These are phyloP conservation scores for Ophiostoma sp. DNA, from an alignment of 2,329 filamentous ascomycete genomes.

Conservation along the genomic window DNA sequence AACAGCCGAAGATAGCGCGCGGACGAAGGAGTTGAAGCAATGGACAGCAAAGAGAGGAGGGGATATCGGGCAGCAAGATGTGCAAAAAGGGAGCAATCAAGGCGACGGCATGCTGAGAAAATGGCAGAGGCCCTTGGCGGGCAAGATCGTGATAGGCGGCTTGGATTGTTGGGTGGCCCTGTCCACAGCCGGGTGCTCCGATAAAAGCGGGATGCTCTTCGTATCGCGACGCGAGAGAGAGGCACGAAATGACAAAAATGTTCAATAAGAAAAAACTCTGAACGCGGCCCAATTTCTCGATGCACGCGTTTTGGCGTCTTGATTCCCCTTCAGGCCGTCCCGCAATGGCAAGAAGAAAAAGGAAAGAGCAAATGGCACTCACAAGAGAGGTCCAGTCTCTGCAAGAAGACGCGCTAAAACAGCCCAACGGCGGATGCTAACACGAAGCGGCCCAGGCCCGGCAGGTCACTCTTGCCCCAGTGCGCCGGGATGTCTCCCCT, in stretches of 20 bases:
- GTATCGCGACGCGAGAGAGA: background rate
- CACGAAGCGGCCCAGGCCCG: conserved; percentile 11
- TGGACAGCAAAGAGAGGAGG: background rate
- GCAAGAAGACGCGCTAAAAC: conserved; percentile 20
- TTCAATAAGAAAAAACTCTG: background rate
- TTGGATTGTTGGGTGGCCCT: background rate
- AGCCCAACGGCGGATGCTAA: conserved; percentile 16
- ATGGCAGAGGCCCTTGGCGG: background rate
- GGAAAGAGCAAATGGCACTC: background rate
- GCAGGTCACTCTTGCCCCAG: conserved; percentile 20
- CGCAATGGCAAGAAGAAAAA: conserved; percentile 2
- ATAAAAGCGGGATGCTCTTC: background rate
- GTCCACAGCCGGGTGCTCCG: background rate
- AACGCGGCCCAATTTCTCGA: background rate
- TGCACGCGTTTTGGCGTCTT: background rate
- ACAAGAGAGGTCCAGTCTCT: background rate
- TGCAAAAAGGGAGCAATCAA: background rate
- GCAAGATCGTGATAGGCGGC: background rate
- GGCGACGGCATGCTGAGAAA: background rate
- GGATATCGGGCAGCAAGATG: background rate
- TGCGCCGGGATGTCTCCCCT: conserved; percentile 4
- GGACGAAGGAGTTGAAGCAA: background rate
- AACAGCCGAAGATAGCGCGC: background rate
- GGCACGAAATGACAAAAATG: background rate
- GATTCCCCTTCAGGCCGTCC: background rate